Evolutionary conservation across 1,284 basidiomycete species (phyloP), one percentile per base, ranked within the genome.

Genomic region (Ganoderma boninense): DNA sequence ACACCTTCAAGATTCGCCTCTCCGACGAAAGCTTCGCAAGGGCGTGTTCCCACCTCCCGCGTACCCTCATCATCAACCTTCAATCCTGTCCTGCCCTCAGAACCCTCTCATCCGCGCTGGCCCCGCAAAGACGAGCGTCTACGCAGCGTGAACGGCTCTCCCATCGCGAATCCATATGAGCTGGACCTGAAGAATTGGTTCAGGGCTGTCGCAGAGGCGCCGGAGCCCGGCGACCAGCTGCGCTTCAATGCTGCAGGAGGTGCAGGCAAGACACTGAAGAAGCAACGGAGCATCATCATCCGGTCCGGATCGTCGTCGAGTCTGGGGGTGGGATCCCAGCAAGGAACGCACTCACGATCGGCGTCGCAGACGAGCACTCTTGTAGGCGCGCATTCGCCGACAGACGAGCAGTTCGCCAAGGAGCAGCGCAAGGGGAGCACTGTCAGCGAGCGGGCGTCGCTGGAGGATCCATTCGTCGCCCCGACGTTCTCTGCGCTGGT

Each of bases 81-180:
- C 80, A 92, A 92, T 66, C 93, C 92, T 1, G 77, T 83, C 10
- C 81, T 94, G 26, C 89, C 89, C 0, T 90, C 91, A 68, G 87
- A 88, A 20, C 88, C 92, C 8, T 83, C 84, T 38, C 93, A 89
- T 74, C 92, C 92, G 0, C 81, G 83, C 23, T 81, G 81, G 77
- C 91, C 92, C 10, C 87, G 90, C 63, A 87, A 85, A 74, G 88
- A 93, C 72, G 92, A 94, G 79, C 88, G 83, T 73, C 87, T 94
- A 87, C 84, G 94, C 63, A 93, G 91, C 75, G 80, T 91, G 26
- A 94, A 95, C 70, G 93, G 93, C 4, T 93, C 92, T 0, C 93
- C 93, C 0, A 83, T 94, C 11, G 87, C 90, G 10, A 93, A 94
- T 77, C 92, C 92, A 0, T 90, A 90, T 74, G 84, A 88, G 67